Evolutionary conservation across 148 eudicot genomes (phyloP).

Genomic region (Rheum nobile): DNA sequence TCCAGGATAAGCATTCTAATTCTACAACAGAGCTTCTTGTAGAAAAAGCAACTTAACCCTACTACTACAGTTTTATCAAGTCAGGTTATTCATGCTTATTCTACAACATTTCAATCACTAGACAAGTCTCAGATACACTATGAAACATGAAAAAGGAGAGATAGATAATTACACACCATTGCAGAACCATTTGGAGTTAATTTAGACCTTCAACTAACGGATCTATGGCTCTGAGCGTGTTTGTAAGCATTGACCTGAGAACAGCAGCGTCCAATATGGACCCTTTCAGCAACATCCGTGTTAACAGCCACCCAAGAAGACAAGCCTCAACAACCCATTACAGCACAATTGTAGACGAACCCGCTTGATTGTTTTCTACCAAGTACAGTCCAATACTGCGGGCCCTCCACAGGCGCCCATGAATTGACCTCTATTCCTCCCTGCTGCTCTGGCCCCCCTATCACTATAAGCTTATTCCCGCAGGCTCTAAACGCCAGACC

Average conservation of each 20-base stretch:
- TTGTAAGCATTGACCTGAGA: neutral
- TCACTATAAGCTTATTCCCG: conserved; percentile 56
- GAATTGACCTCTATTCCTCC: conserved; percentile 62
- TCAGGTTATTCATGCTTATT: conserved; percentile 8
- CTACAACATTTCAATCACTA: conserved; percentile 1
- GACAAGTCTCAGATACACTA: neutral
- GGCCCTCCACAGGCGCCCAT: conserved; percentile 59
- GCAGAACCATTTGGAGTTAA: neutral
- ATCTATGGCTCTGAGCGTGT: neutral
- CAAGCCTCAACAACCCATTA: conserved; percentile 77
- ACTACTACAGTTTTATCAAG: neutral
- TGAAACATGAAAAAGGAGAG: neutral
- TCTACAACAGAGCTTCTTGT: conserved; percentile 3
- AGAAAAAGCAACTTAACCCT: conserved; percentile 6
- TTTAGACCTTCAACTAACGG: neutral
- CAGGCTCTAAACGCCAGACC: conserved; percentile 79
- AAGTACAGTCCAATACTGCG: conserved; percentile 53
- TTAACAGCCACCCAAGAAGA: too few relatives aligned
- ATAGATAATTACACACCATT: conserved; percentile 9
- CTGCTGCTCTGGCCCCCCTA: conserved; percentile 53
- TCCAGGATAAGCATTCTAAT: conserved; percentile 4
- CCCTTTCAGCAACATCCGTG: too few relatives aligned
- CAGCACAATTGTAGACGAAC: conserved; percentile 81
- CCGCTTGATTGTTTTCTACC: conserved; percentile 50
- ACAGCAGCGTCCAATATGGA: too few relatives aligned